A percentile compares a stretch with the other conserved stretches of the same genome.
Conservation (phyloP, 2,329 filamentous ascomycete species). For the Pseudogymnoascus sp. region DNA sequence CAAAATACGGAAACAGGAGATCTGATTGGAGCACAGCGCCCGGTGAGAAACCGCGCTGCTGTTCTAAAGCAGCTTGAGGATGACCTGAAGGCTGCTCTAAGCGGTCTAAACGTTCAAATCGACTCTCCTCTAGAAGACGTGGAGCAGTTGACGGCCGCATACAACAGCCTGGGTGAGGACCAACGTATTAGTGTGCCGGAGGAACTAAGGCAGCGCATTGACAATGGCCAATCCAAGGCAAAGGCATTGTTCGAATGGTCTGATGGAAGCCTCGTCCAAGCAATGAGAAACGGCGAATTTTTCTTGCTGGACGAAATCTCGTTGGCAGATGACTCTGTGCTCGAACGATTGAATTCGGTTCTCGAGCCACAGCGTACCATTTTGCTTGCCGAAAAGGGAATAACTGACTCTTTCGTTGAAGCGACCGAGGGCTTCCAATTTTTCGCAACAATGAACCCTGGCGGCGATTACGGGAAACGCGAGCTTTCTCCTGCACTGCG, state of each 20-base stretch:
- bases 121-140: conserved; percentile 55
- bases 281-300: conserved; percentile 83
- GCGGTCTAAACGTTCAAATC: conserved; percentile 33
- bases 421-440: conserved; percentile 83
- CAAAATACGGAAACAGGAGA: conserved; percentile 98
- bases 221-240: conserved; percentile 50
- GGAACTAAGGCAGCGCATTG: conserved; percentile 33
- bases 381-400: conserved; percentile 87
- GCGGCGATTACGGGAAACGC: conserved; percentile 96
- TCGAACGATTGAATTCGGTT: conserved; percentile 94
- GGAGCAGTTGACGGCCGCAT: conserved; percentile 41
- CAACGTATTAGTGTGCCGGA: conserved; percentile 29
- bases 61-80: conserved; percentile 58
- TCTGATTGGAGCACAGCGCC: conserved; percentile 89
- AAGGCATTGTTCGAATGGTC: conserved; percentile 94
- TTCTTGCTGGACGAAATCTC: conserved; percentile 98
- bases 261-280: conserved; percentile 85
- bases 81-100: conserved; percentile 49
- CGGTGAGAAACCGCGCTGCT: conserved; percentile 74
- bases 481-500: conserved; percentile 90
- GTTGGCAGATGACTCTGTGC: conserved; percentile 90
- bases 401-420: conserved; percentile 70
- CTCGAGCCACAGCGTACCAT: conserved; percentile 82
- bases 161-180: conserved; percentile 40
- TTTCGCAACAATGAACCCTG: conserved; percentile 97